phyloP scores from a whole-genome alignment of 2,329 filamentous ascomycete genomes.

The Epichloe sibirici region DNA sequence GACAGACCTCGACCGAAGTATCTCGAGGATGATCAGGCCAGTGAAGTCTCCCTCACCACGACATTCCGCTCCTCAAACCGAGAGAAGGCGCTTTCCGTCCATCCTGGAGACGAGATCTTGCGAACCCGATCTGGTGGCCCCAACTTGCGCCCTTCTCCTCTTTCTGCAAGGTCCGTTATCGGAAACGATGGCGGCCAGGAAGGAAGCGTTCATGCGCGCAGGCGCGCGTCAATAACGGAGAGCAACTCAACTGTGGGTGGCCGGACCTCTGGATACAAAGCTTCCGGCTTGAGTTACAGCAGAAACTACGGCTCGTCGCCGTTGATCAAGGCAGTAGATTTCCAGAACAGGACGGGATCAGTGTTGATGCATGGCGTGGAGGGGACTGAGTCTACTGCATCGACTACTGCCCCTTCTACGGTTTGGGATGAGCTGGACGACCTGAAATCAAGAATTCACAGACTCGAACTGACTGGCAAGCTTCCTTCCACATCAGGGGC shows the following conservation, averaged over 20 bases:
- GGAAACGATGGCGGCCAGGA: slow-evolving; percentile 31
- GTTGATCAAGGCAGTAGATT: slow-evolving; percentile 32
- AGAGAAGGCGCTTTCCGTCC: slow-evolving; percentile 30
- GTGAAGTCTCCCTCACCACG: slow-evolving; percentile 29
- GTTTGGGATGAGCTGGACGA: slow-evolving; percentile 98
- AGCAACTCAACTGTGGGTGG: slow-evolving; percentile 25
- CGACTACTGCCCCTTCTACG: slow-evolving; percentile 78
- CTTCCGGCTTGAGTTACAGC: slow-evolving; percentile 13
- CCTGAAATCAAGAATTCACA: slow-evolving; percentile 82
- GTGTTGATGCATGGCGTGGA: slow-evolving; percentile 36
- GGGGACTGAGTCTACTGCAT: slow-evolving; percentile 75
- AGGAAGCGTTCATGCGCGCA: slow-evolving; percentile 17
- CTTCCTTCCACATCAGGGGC: slow-evolving; percentile 71
- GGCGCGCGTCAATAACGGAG: slow-evolving; percentile 37
- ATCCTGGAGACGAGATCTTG: slow-evolving; percentile 24
- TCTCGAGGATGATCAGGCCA: slow-evolving; percentile 32
- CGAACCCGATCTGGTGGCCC: slow-evolving; percentile 21
- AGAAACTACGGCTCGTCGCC: slow-evolving; percentile 47
- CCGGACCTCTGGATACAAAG: slow-evolving; percentile 33
- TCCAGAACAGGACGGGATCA: slow-evolving; percentile 15
- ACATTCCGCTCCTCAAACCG: slow-evolving; percentile 29
- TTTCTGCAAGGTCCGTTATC: slow-evolving; percentile 35
- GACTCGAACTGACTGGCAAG: slow-evolving; percentile 82
- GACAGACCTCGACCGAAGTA: slow-evolving; percentile 28
- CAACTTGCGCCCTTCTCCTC: slow-evolving; percentile 29